phyloP scores from a whole-genome alignment of 1,139 yeast genomes.

The Pichia sp. region DNA sequence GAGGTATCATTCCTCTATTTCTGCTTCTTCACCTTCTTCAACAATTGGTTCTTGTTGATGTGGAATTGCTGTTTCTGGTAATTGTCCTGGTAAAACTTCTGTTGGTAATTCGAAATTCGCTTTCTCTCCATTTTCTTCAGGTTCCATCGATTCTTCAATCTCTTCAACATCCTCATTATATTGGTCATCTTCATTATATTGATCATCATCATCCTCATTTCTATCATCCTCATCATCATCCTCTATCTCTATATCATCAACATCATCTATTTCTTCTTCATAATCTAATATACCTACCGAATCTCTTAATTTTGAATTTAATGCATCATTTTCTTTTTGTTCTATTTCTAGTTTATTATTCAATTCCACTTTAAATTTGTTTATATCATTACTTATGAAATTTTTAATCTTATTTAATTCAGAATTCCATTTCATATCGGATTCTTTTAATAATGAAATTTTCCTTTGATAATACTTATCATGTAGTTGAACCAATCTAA shows the following conservation, averaged over 20 bases:
- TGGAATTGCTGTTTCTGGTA: neutral
- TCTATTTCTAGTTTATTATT: conserved; percentile 13
- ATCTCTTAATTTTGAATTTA: conserved; percentile 1
- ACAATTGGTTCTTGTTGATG: neutral
- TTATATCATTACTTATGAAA: conserved; percentile 20
- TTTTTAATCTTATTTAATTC: conserved; percentile 19
- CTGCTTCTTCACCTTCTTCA: neutral
- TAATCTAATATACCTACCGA: conserved; percentile 1
- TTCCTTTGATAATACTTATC: conserved; percentile 24
- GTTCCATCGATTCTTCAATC: neutral
- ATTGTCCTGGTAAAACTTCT: neutral
- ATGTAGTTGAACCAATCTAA: conserved; percentile 23
- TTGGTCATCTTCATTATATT: conserved; percentile 1
- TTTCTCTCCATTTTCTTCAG: neutral
- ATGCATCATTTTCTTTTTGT: conserved; percentile 3
- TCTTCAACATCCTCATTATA: neutral
- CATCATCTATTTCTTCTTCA: conserved; percentile 2
- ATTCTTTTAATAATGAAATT: conserved; percentile 15
- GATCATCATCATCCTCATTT: conserved; percentile 5
- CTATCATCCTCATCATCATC: conserved; percentile 22
- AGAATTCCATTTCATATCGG: conserved; percentile 25
- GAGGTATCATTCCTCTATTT: neutral
- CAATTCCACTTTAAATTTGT: conserved; percentile 14
- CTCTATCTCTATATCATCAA: conserved; percentile 16
- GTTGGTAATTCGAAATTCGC: neutral